Base-by-base conservation (phyloP, 2,329 filamentous ascomycete genomes). In the Bipolaris cookei region DNA sequence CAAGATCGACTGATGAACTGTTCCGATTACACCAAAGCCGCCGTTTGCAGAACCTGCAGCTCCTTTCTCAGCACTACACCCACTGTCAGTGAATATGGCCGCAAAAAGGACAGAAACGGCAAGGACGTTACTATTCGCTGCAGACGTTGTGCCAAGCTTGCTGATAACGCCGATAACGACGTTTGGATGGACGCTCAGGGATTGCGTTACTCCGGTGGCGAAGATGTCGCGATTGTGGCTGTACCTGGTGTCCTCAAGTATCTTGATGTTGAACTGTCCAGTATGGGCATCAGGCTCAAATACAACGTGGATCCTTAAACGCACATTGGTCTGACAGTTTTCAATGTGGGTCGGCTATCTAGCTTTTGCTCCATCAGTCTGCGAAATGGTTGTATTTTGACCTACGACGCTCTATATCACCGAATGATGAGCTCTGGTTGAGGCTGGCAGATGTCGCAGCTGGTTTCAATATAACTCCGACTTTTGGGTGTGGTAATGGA, bases 1-100 rank as follows among this genome's bases (percentile, higher is more conserved):
- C 95, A 99, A 76, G 95, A 99, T 77, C 90, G 95, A 56, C 83
- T 99, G 58, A 88, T 99, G 82, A 98, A 99, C 81, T 99, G 95
- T 80, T 96, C 91, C 50, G 95, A 99, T 77, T 96, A 97, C 76
- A 88, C 89, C 25, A 88, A 89, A 62, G 89, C 92, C 0, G 96
- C 93, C 88, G 88, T 98, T 64, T 99, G 95, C 78, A 89, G 91
- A 54, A 81, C 81, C 32, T 99, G 95, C 76, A 95, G 95, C 48
- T 93, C 89, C 7, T 99, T 99, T 83, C 78, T 98, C 62, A 92
- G 90, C 0, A 91, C 91, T 10, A 91, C 96, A 76, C 90, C 91
- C 1, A 91, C 89, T 0, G 88, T 92, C 21, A 74, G 68, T 54
- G 76, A 77, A 48, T 79, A 76, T 55, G 81, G 84, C 23, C 82